A percentile compares a stretch with the other conserved stretches of the same genome.
phyloP scores from a whole-genome alignment of 371 early-diverging fungal genomes.

The Syncephalastrum contaminatum region DNA sequence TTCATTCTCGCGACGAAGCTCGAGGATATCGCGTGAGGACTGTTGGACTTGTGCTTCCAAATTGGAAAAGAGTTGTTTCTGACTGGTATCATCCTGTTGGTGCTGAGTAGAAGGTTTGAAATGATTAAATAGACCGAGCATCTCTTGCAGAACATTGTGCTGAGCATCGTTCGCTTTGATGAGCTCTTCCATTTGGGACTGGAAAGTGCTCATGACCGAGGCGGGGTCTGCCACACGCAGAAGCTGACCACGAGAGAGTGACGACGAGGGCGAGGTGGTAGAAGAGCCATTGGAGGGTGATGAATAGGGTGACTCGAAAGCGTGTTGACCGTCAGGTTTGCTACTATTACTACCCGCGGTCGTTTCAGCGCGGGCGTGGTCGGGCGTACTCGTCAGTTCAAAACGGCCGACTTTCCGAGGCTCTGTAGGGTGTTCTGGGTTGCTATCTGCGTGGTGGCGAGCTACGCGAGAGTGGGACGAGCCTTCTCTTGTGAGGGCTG shows the following conservation, averaged over 20 bases:
- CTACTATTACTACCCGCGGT: not conserved
- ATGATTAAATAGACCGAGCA: too few relatives aligned
- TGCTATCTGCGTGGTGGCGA: not conserved
- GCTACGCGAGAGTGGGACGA: conserved; percentile 10
- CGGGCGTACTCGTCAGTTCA: conserved; percentile 15
- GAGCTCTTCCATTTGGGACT: conserved; percentile 34
- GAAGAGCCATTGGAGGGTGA: conserved; percentile 4
- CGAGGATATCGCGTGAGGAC: too few relatives aligned
- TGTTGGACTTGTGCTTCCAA: too few relatives aligned
- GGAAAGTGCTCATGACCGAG: conserved; percentile 11
- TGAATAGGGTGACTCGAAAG: conserved; percentile 12
- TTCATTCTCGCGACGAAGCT: too few relatives aligned
- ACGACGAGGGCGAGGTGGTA: conserved; percentile 21
- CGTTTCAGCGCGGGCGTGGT: not conserved
- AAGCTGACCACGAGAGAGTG: conserved; percentile 31
- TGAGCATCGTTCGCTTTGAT: conserved; percentile 35
- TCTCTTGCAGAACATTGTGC: conserved; percentile 25
- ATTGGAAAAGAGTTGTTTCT: too few relatives aligned
- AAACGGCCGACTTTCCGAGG: conserved; percentile 29
- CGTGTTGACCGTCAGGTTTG: conserved; percentile 6
- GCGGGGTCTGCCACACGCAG: conserved; percentile 8
- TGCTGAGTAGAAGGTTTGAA: too few relatives aligned
- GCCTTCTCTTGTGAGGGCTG: conserved; percentile 3
- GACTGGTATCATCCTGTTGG: too few relatives aligned
- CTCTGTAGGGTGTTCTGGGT: conserved; percentile 12